A percentile compares a stretch with the other conserved stretches of the same genome.
Evolutionary conservation across 1,284 basidiomycete genomes (phyloP).

Genomic region (Anthracocystis walkeri): DNA sequence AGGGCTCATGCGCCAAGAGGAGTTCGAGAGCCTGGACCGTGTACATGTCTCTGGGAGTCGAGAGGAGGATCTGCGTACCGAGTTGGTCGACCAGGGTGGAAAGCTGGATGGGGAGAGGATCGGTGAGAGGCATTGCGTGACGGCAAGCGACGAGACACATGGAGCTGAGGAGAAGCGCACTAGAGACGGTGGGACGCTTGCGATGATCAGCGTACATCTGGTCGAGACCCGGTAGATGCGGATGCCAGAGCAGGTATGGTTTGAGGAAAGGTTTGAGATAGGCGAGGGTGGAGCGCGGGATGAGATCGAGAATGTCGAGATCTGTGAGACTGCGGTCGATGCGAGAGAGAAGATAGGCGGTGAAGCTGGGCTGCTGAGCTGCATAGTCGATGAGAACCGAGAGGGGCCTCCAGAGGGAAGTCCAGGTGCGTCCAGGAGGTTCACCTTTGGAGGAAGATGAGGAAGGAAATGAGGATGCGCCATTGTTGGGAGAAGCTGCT

Average conservation of each 20-base stretch:
- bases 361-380: slow-evolving; percentile 46
- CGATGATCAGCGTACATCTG: slow-evolving; percentile 31
- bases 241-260: slow-evolving; percentile 49
- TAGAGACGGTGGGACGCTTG: slow-evolving; percentile 33
- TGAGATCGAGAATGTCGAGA: slow-evolving; percentile 43
- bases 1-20: slow-evolving; percentile 49
- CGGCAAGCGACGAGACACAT: slow-evolving; percentile 48
- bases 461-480: slow-evolving; percentile 9
- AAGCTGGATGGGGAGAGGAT: slow-evolving; percentile 33
- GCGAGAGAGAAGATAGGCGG: slow-evolving; percentile 37
- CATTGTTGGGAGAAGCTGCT: slow-evolving; percentile 8
- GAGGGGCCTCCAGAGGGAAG: slow-evolving; percentile 48
- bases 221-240: slow-evolving; percentile 40
- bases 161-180: slow-evolving; percentile 44
- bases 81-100: slow-evolving; percentile 46
- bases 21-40: slow-evolving; percentile 49
- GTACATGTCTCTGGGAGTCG: slow-evolving; percentile 42
- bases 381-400: slow-evolving; percentile 55
- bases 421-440: slow-evolving; percentile 50
- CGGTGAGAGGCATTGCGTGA: slow-evolving; percentile 47
- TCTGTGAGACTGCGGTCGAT: slow-evolving; percentile 26
- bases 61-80: slow-evolving; percentile 49
- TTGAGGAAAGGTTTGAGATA: slow-evolving; percentile 43
- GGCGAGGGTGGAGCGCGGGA: slow-evolving; percentile 26
- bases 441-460: slow-evolving; percentile 20